Percentiles rank a stretch among this genome's conserved stretches.
phyloP scores from a whole-genome alignment of 148 eudicot genomes.

The Rhododendron henanense region DNA sequence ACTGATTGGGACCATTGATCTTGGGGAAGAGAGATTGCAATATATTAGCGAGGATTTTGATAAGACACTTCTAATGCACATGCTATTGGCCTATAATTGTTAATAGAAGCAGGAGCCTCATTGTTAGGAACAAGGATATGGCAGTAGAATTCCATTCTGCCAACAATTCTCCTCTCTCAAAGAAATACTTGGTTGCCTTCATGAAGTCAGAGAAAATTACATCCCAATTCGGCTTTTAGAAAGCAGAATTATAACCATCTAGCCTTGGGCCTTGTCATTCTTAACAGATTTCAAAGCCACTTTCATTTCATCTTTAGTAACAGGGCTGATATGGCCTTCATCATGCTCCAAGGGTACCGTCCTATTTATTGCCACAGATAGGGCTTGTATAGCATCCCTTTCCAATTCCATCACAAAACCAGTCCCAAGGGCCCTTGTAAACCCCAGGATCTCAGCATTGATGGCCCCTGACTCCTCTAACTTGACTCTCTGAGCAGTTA shows the following conservation, averaged over 20 bases:
- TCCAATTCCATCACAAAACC: not conserved
- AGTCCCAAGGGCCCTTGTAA: not conserved
- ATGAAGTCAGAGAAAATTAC: not conserved
- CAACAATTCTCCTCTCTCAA: not conserved
- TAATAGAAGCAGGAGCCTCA: not conserved
- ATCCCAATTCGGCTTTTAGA: not conserved
- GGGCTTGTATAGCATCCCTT: not conserved
- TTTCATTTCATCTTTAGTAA: not conserved
- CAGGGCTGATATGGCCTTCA: not conserved
- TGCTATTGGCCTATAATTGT: not conserved
- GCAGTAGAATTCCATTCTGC: not conserved
- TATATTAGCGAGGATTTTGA: not conserved
- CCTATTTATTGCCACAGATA: not conserved
- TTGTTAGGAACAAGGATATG: not conserved
- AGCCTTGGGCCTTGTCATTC: not conserved
- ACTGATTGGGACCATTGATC: not conserved
- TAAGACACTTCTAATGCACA: not conserved
- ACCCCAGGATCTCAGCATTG: not conserved
- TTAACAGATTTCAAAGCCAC: not conserved
- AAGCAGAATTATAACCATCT: not conserved
- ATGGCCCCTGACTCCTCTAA: not conserved
- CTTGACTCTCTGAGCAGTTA: not conserved
- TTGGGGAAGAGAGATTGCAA: not conserved
- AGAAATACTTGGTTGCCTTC: not conserved
- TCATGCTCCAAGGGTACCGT: not conserved